Base-by-base conservation (phyloP, 2,329 filamentous ascomycete species). In the Bimuria novae-zelandiae region DNA sequence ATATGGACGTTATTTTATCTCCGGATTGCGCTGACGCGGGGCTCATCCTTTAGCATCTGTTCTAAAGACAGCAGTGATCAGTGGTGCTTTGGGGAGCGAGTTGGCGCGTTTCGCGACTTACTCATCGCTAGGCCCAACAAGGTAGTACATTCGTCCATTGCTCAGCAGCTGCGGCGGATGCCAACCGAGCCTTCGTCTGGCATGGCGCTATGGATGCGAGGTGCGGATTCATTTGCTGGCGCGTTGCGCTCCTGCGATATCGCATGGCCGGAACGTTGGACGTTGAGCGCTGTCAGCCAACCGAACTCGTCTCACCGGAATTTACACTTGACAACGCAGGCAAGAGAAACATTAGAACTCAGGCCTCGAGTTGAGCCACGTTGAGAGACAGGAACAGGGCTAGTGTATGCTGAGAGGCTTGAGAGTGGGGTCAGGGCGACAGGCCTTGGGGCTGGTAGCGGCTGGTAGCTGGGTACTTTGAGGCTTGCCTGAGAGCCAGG, bases 341-440 rank as follows among this genome's bases (percentile, higher is more conserved):
- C 25, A 35, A 17, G 5, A n/a, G 43, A 23, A n/a, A 23, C 30
- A 17, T 16, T 14, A 29, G 10, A 39, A 19, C 33, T 21, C 33
- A 23, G 44, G 44, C 33, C 33, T 29, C 33, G 22, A 37, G 33
- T 47, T 47, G 44, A 39, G 44, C 44, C 44, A 47, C 43, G 44
- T 37, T 10, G 32, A 23, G n/a, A 39, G 10, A 30, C 44, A 47
- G 44, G 44, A 47, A 47, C 44, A 37, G 44, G 42, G 44, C 44
- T 47, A 47, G 44, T 23, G 10, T 22, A 21, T n/a, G 44, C 44
- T 47, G 33, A 47, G 33, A 30, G 43, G 43, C 32, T 46, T 36
- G 21, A 6, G 16, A 21, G 33, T 39, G 44, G 44, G 44, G 44
- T 29, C 30, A 21, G 43, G 43, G 30, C n/a, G n/a, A n/a, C n/a